Base-by-base conservation (phyloP, 352 stramenopile species). In the Phytophthora tubulina region DNA sequence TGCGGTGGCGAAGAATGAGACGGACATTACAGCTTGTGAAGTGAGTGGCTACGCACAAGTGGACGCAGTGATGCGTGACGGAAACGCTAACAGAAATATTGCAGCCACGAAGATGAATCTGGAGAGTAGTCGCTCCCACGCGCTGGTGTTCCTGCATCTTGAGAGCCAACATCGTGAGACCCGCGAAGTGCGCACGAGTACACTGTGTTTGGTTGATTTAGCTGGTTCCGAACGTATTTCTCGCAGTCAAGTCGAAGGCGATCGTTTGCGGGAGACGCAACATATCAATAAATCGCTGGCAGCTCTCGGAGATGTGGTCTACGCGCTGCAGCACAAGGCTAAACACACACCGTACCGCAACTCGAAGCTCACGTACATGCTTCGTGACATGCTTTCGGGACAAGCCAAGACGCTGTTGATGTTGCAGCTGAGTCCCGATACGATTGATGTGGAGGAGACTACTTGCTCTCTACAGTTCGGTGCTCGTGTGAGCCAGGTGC, bases 261-360 rank as follows among this genome's bases (percentile, higher is more conserved):
- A 96, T 35, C 86, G 88, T 0, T 76, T 99, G 42, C 98, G 98
- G 64, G 98, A 99, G 70, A 98, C 97, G 11, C 96, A 99, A 69
- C 93, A 99, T 72, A 99, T 99, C 74, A 99, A 99, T 91, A 99
- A 99, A 83, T 99, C 92, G 52, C 85, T 99, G 30, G 95, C 91
- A 15, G 97, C 97, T 41, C 86, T 99, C 21, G 97, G 97, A 42
- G 98, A 99, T 80, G 98, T 99, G 14, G 99, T 99, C 63, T 86
- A 97, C 44, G 92, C 90, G 41, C 80, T 97, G 32, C 88, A 97
- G 66, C 90, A 96, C 70, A 97, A 97, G 75, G 82, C 90, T 17
- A 97, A 96, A 60, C 97, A 99, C 81, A 89, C 98, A 7, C 96
- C 95, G 32, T 99, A 97, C 67, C 90, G 96, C 27, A 98, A 98